Evolutionary conservation across 768 basidiomycete genomes (phyloP).

Genomic region (Lactarius pseudohatsudake): DNA sequence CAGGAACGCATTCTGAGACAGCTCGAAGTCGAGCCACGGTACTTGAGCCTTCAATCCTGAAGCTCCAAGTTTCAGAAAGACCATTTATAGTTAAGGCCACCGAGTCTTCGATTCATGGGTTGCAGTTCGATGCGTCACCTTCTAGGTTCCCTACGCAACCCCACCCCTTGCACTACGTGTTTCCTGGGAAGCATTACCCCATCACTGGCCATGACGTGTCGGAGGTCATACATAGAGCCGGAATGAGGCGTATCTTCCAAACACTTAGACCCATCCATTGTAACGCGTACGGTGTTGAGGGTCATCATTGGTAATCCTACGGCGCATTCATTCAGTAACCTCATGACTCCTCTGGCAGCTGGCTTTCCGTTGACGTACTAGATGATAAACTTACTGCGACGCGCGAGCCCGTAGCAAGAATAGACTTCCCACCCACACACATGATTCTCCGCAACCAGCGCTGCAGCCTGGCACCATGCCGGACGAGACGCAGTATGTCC

Average conservation of each 20-base stretch:
- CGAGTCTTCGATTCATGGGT: background rate
- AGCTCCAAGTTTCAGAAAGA: background rate
- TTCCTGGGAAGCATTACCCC: background rate
- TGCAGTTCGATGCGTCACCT: background rate
- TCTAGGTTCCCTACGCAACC: background rate
- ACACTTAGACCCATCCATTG: background rate
- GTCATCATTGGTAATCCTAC: background rate
- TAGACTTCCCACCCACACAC: background rate
- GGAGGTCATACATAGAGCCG: background rate
- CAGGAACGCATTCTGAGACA: background rate
- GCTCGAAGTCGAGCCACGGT: background rate
- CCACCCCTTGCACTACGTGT: background rate
- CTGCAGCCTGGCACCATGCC: background rate
- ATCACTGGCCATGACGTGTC: background rate
- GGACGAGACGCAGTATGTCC: background rate
- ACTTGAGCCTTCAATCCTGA: background rate
- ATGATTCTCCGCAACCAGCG: background rate
- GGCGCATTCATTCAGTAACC: background rate
- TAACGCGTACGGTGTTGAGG: background rate
- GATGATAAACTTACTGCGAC: background rate
- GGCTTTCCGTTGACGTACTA: background rate
- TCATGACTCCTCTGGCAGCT: background rate
- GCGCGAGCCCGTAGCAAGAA: background rate
- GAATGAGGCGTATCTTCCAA: background rate
- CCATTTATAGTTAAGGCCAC: background rate